phyloP scores from a whole-genome alignment of 352 stramenopile genomes.

The Phytophthora pini region DNA sequence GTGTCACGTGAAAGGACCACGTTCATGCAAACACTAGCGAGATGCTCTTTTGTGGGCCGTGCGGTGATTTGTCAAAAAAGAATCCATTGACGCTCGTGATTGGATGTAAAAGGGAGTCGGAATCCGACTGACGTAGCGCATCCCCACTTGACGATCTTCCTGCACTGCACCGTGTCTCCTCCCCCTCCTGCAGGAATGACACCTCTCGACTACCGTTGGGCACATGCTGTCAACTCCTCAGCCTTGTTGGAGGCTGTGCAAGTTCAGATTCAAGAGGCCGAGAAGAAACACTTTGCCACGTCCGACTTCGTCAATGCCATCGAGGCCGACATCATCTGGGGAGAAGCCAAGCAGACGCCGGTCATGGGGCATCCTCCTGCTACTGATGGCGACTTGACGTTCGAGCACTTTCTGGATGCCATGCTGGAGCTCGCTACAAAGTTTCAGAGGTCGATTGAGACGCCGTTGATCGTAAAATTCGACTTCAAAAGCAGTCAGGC shows the following conservation, averaged over 20 bases:
- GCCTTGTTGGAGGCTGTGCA: constrained; percentile 39
- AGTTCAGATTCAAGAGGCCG: constrained; percentile 35
- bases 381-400: constrained; percentile 56
- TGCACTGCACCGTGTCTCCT: constrained; percentile 7
- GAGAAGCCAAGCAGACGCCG: constrained; percentile 44
- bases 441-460: constrained; percentile 24
- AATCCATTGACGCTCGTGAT: constrained; percentile 9
- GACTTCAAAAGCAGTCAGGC: constrained; percentile 75
- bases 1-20: constrained; percentile 8
- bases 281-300: constrained; percentile 20
- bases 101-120: constrained; percentile 7
- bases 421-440: constrained; percentile 46
- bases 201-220: constrained; percentile 68
- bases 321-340: constrained; percentile 80
- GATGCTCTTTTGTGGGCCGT: constrained; percentile 11
- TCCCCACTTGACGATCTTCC: constrained; percentile 33
- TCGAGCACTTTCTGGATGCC: constrained; percentile 50
- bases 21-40: constrained; percentile 27
- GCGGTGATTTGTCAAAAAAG: constrained; percentile 18
- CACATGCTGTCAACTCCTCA: constrained; percentile 68
- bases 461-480: constrained; percentile 72
- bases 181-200: constrained; percentile 32
- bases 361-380: constrained; percentile 78
- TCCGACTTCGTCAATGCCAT: constrained; percentile 59
- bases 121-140: constrained; percentile 14